phyloP scores from a whole-genome alignment of 2,329 filamentous ascomycete genomes.

The Epichloe uncinata region DNA sequence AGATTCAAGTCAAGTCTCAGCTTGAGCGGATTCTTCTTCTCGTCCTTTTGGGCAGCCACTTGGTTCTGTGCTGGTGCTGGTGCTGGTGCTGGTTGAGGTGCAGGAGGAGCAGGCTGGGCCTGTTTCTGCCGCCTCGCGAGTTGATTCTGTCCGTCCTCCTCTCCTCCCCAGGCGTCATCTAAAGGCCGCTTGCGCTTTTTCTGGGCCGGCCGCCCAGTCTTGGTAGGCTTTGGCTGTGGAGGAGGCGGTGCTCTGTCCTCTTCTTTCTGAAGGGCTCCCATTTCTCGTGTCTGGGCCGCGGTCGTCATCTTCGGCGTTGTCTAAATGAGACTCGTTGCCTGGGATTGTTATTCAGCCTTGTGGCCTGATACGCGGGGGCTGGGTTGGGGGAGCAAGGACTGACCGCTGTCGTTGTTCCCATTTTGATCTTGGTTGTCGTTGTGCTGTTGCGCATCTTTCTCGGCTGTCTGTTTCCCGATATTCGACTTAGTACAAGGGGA shows the following conservation, averaged over 20 bases:
- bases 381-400: neutral
- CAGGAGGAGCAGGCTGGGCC: neutral
- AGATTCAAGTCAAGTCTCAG: constrained; percentile 60
- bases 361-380: neutral
- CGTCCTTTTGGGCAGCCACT: constrained; percentile 15
- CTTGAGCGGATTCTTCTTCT: constrained; percentile 47
- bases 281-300: constrained; percentile 6
- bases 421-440: neutral
- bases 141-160: constrained; percentile 8
- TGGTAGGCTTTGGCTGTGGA: constrained; percentile 1
- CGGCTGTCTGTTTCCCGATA: neutral
- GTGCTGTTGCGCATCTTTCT: constrained; percentile 1
- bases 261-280: constrained; percentile 8
- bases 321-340: constrained; percentile 4
- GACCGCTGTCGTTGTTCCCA: neutral
- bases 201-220: neutral
- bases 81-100: constrained; percentile 9
- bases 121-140: constrained; percentile 16
- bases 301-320: constrained; percentile 6
- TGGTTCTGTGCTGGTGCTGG: constrained; percentile 9
- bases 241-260: neutral
- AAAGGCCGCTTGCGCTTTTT: constrained; percentile 4
- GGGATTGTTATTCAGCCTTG: no score
- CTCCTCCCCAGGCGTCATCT: constrained; percentile 3
- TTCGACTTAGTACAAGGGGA: no score